These are phyloP conservation scores for Hypoxylon sp. DNA, from an alignment of 2,329 filamentous ascomycete genomes.

Conservation along the genomic window DNA sequence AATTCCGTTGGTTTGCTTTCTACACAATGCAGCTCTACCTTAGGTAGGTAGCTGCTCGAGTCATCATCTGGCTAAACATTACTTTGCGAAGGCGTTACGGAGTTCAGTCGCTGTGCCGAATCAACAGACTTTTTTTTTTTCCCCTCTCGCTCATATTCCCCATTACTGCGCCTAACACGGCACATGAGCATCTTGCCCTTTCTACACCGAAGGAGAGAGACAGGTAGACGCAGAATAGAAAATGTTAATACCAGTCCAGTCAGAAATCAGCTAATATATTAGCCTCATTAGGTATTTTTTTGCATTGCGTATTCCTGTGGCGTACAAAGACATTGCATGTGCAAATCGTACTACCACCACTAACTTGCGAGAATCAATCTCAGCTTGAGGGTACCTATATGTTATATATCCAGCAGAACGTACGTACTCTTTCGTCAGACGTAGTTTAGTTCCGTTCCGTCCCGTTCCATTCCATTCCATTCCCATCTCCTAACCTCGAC, in stretches of 20 bases:
- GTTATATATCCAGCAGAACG: conserved; percentile 1
- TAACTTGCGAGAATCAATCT: conserved; percentile 34
- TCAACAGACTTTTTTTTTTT: background rate
- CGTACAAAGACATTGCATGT: conserved; percentile 4
- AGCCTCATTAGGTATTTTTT: background rate
- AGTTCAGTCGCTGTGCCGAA: background rate
- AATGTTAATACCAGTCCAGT: background rate
- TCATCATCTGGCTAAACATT: background rate
- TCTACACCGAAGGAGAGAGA: background rate
- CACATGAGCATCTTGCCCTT: background rate
- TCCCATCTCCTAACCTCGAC: background rate
- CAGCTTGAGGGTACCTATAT: background rate
- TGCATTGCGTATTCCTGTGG: conserved; percentile 6
- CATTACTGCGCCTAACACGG: background rate
- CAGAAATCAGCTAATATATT: background rate
- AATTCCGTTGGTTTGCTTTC: background rate
- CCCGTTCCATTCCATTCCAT: background rate
- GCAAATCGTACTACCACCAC: background rate
- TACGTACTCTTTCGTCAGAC: background rate
- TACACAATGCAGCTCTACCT: background rate
- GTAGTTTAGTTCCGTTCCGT: background rate
- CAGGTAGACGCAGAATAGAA: background rate
- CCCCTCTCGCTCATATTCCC: background rate
- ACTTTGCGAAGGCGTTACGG: background rate
- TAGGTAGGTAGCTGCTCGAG: background rate